Percentiles rank a stretch among this genome's conserved stretches.
These are phyloP conservation scores for Oryza meyeriana DNA, from an alignment of 176 grass and related monocot species.

Conservation along the genomic window DNA sequence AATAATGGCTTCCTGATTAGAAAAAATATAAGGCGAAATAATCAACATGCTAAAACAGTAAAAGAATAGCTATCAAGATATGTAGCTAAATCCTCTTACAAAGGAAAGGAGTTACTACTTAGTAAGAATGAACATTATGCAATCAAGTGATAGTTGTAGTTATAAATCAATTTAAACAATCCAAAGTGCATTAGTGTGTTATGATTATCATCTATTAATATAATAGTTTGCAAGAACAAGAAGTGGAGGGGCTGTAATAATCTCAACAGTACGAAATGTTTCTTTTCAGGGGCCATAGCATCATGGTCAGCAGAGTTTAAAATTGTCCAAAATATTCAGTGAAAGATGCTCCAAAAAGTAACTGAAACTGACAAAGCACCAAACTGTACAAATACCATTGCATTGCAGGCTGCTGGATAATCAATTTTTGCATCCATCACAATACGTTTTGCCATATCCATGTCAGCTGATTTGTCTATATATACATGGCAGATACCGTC, in stretches of 20 bases:
- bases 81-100: neutral
- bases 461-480: slow-evolving; percentile 92
- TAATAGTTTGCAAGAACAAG: neutral
- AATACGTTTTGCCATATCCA: slow-evolving; percentile 85
- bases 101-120: neutral
- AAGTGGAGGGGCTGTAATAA: neutral
- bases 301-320: neutral
- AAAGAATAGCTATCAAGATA: neutral
- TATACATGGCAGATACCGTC: slow-evolving; percentile 99
- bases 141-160: neutral
- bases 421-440: slow-evolving; percentile 91
- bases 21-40: neutral
- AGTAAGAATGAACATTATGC: neutral
- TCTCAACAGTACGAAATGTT: neutral
- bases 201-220: neutral
- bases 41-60: slow-evolving; percentile 4
- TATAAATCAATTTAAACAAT: slow-evolving; percentile 5
- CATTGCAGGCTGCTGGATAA: slow-evolving; percentile 97
- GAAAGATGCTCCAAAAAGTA: neutral
- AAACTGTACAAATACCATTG: slow-evolving; percentile 63
- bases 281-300: neutral
- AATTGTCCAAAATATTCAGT: neutral
- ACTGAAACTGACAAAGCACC: neutral
- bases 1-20: neutral
- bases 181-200: neutral